Conservation (phyloP, 192 early-diverging fungal species). For the Cetraspora pellucida region DNA sequence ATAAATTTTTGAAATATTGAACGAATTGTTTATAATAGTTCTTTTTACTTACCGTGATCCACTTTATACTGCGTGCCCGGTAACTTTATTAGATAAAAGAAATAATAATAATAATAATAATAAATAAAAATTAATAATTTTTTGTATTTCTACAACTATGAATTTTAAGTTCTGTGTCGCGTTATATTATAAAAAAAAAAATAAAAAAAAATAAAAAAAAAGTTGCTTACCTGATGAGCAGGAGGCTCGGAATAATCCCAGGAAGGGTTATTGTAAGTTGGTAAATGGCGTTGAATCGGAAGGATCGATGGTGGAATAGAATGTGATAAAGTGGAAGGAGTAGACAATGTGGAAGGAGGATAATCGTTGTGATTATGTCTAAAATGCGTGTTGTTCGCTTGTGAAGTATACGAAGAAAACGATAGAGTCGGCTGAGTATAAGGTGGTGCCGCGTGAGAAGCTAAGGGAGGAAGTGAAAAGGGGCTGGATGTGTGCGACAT, state of each 20-base stretch:
- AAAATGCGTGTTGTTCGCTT: constrained; percentile 1
- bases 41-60: background rate
- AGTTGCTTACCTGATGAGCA: background rate
- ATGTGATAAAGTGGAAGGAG: background rate
- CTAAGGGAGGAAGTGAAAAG: constrained; percentile 12
- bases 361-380: constrained; percentile 12
- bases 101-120: too few relatives aligned
- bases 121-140: too few relatives aligned
- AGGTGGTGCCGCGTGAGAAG: background rate
- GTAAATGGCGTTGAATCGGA: background rate
- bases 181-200: too few relatives aligned
- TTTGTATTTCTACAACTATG: too few relatives aligned
- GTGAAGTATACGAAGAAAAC: constrained; percentile 11
- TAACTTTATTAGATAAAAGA: background rate
- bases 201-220: too few relatives aligned
- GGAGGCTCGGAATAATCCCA: constrained; percentile 11
- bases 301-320: background rate
- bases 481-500: background rate
- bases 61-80: background rate
- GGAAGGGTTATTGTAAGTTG: background rate
- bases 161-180: too few relatives aligned
- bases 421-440: background rate
- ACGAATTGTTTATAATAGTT: background rate
- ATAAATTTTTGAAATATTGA: background rate
- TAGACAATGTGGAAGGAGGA: background rate